Conservation (phyloP, 768 basidiomycete species). For the Mrakia frigida region DNA sequence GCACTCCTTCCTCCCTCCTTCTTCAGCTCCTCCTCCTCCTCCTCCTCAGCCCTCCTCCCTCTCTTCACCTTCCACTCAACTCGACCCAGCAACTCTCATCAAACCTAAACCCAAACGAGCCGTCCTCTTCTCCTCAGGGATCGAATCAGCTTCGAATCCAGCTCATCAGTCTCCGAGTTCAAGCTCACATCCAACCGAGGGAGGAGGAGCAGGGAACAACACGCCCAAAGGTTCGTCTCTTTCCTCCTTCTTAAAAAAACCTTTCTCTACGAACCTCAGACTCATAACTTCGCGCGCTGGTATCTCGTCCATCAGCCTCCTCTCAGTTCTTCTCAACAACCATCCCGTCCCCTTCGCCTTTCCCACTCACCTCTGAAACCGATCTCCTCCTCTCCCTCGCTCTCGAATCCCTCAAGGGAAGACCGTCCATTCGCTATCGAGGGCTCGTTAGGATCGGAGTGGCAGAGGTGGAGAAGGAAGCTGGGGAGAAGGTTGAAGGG, state of each 20-base stretch:
- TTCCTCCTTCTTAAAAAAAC: too few relatives aligned
- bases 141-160: background rate
- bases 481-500: background rate
- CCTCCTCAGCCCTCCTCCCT: background rate
- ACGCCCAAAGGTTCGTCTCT: background rate
- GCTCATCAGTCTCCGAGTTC: background rate
- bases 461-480: background rate
- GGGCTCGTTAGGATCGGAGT: slow-evolving; percentile 1
- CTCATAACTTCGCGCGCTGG: too few relatives aligned
- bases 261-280: too few relatives aligned
- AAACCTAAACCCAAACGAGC: slow-evolving; percentile 14
- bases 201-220: background rate
- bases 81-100: background rate
- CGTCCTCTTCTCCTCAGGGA: slow-evolving; percentile 1
- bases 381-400: slow-evolving; percentile 15
- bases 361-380: background rate
- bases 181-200: background rate
- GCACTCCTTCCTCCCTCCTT: background rate
- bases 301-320: background rate
- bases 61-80: background rate
- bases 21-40: background rate
- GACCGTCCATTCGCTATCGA: slow-evolving; percentile 6
- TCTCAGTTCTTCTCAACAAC: background rate
- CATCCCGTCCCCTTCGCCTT: slow-evolving; percentile 6
- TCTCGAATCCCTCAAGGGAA: slow-evolving; percentile 11